A percentile compares a stretch with the other conserved stretches of the same genome.
Evolutionary conservation across 805 yeast genomes (phyloP).

Genomic region (Peterozyma toletana): DNA sequence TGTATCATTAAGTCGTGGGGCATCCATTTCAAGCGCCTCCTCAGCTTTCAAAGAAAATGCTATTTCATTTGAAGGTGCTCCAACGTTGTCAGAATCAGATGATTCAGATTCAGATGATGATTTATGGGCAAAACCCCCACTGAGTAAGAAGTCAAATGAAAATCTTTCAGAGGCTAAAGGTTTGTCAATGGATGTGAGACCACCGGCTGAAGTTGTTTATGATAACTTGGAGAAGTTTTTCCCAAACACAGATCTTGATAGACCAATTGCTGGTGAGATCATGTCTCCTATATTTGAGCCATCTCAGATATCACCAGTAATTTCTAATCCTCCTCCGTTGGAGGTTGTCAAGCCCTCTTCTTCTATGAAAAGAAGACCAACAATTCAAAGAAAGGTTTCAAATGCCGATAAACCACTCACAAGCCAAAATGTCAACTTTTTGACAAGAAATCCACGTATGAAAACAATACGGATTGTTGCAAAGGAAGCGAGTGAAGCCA

Average conservation of each 20-base stretch:
- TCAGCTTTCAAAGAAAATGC: constrained; percentile 54
- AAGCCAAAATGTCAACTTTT: constrained; percentile 1
- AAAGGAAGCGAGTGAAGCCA: constrained; percentile 71
- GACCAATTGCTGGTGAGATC: constrained; percentile 77
- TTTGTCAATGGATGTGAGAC: constrained; percentile 60
- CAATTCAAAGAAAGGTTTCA: constrained; percentile 35
- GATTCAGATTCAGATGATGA: constrained; percentile 44
- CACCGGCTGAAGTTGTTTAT: constrained; percentile 90
- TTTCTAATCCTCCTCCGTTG: background rate
- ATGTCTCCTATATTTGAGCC: constrained; percentile 46
- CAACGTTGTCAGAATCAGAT: constrained; percentile 32
- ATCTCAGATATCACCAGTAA: constrained; percentile 14
- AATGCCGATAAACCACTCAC: constrained; percentile 19
- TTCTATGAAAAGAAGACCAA: constrained; percentile 17
- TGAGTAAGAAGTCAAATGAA: constrained; percentile 10
- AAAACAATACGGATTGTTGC: constrained; percentile 93
- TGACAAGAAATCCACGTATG: constrained; percentile 49
- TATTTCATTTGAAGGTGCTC: constrained; percentile 71
- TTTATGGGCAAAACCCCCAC: constrained; percentile 49
- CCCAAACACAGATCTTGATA: constrained; percentile 88
- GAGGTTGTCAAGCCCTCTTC: background rate
- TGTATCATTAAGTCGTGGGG: background rate
- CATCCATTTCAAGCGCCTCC: background rate
- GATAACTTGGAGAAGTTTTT: constrained; percentile 87
- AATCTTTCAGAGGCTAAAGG: background rate